phyloP scores from a whole-genome alignment of 352 stramenopile genomes.

The Bremia lactucae region DNA sequence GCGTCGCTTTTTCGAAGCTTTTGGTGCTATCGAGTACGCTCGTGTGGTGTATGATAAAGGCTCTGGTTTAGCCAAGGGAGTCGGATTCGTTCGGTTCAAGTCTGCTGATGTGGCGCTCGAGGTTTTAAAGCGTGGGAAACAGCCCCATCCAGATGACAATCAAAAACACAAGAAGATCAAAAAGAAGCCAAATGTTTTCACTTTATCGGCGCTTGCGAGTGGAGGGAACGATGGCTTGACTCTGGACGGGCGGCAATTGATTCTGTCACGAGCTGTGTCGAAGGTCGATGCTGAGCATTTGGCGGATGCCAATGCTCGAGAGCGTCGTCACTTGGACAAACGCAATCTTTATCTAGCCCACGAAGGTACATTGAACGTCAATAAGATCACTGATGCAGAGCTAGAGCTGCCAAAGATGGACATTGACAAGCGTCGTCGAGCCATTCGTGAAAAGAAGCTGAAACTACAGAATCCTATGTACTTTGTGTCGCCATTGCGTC shows the following conservation, averaged over 20 bases:
- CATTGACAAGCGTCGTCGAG: slow-evolving; percentile 88
- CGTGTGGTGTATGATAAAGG: slow-evolving; percentile 70
- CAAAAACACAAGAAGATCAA: slow-evolving; percentile 47
- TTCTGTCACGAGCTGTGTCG: slow-evolving; percentile 55
- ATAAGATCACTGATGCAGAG: slow-evolving; percentile 84
- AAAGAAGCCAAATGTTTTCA: slow-evolving; percentile 49
- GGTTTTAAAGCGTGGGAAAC: slow-evolving; percentile 44
- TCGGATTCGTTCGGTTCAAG: slow-evolving; percentile 79
- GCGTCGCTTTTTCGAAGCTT: slow-evolving; percentile 60
- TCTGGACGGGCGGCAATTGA: slow-evolving; percentile 65
- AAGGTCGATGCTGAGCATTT: slow-evolving; percentile 63
- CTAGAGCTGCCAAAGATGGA: slow-evolving; percentile 84
- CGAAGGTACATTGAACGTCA: slow-evolving; percentile 90
- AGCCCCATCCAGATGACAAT: slow-evolving; percentile 27
- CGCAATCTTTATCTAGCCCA: slow-evolving; percentile 93
- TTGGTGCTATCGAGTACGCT: slow-evolving; percentile 70
- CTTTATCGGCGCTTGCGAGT: slow-evolving; percentile 53
- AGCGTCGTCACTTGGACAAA: slow-evolving; percentile 83
- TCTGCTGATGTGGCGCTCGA: slow-evolving; percentile 37
- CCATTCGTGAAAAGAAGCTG: slow-evolving; percentile 91
- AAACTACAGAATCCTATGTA: slow-evolving; percentile 96
- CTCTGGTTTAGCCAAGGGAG: slow-evolving; percentile 72
- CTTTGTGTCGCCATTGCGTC: slow-evolving; percentile 91
- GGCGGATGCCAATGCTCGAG: slow-evolving; percentile 41
- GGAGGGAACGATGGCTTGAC: slow-evolving; percentile 51